Conservation (phyloP, 1,284 basidiomycete species). For the Sporisorium iseilematis-ciliati region DNA sequence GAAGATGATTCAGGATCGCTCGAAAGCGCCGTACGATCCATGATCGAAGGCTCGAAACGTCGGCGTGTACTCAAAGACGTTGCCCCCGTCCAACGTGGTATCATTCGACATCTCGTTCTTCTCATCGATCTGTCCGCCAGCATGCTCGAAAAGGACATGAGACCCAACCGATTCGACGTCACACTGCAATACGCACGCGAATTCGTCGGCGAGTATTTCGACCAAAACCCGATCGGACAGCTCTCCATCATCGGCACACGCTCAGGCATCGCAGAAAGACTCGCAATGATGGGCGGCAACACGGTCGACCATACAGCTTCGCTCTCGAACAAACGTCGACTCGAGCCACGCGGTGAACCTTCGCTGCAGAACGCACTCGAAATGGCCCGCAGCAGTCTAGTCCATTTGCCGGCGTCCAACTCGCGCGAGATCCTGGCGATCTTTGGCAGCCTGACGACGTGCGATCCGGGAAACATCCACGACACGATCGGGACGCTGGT, state of each 20-base stretch:
- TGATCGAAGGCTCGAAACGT: constrained; percentile 85
- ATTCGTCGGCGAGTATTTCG: constrained; percentile 97
- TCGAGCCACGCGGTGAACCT: constrained; percentile 91
- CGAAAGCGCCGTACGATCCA: constrained; percentile 87
- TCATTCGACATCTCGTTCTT: constrained; percentile 93
- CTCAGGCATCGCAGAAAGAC: constrained; percentile 65
- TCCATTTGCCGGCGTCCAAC: constrained; percentile 91
- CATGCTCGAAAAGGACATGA: constrained; percentile 95
- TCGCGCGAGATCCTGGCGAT: constrained; percentile 93
- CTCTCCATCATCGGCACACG: constrained; percentile 66
- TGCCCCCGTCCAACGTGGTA: constrained; percentile 88
- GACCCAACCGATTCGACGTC: constrained; percentile 83
- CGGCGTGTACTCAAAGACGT: constrained; percentile 76
- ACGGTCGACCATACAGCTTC: constrained; percentile 90
- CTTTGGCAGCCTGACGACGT: constrained; percentile 93
- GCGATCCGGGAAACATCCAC: constrained; percentile 96
- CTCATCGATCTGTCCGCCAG: constrained; percentile 89
- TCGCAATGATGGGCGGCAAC: constrained; percentile 81
- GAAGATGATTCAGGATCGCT: constrained; percentile 94
- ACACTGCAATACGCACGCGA: constrained; percentile 82
- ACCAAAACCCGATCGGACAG: constrained; percentile 99
- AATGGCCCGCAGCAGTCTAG: constrained; percentile 75
- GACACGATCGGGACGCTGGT: constrained; percentile 86
- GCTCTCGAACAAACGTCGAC: constrained; percentile 85
- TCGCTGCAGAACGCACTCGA: constrained; percentile 95